These are phyloP conservation scores for Polyrhizophydium stewartii DNA, from an alignment of 371 early-diverging fungal species.

Conservation along the genomic window DNA sequence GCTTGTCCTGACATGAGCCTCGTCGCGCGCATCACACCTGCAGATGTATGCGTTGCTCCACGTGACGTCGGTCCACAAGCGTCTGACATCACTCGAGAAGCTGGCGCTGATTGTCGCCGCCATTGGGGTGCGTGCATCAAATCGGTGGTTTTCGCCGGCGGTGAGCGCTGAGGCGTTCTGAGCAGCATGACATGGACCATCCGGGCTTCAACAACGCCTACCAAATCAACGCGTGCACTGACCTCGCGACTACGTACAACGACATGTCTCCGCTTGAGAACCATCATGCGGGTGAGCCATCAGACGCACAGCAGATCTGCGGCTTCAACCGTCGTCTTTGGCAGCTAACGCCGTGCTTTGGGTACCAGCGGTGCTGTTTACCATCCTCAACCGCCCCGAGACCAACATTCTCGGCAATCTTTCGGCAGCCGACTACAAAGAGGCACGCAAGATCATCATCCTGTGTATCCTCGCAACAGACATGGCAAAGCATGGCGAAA, in stretches of 20 bases:
- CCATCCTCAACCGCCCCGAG: slow-evolving; percentile 33
- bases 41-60: slow-evolving; percentile 37
- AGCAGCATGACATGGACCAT: slow-evolving; percentile 45
- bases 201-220: slow-evolving; percentile 52
- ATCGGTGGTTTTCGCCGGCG: too few species aligned
- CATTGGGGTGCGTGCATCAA: slow-evolving; percentile 37
- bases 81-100: slow-evolving; percentile 29
- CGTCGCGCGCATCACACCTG: neutral
- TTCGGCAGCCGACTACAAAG: slow-evolving; percentile 31
- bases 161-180: neutral
- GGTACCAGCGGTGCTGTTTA: slow-evolving; percentile 48
- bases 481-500: slow-evolving; percentile 52
- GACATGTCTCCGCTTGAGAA: slow-evolving; percentile 5
- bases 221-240: slow-evolving; percentile 47
- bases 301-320: too few species aligned
- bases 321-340: neutral
- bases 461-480: slow-evolving; percentile 51
- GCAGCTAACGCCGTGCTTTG: too few species aligned
- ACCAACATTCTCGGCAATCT: slow-evolving; percentile 41
- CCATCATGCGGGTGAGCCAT: neutral
- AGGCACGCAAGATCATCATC: slow-evolving; percentile 41
- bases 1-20: too few species aligned
- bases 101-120: slow-evolving; percentile 26
- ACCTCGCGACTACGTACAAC: slow-evolving; percentile 50
- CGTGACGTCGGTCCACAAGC: slow-evolving; percentile 24